These are phyloP conservation scores for Orbilia blumenaviensis DNA, from an alignment of 2,329 filamentous ascomycete species.

Conservation along the genomic window DNA sequence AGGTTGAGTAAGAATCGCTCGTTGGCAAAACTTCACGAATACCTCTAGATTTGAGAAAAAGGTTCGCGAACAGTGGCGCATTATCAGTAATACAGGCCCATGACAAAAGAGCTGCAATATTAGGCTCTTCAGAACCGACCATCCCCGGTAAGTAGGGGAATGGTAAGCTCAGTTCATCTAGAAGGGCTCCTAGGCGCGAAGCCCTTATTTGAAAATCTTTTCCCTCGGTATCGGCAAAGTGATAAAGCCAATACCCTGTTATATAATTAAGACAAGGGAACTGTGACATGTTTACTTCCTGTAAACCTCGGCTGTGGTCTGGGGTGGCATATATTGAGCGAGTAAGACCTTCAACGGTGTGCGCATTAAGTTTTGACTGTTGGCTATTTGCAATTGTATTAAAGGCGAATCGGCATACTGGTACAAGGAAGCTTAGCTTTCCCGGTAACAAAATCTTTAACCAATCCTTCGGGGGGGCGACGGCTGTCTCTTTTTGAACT, in stretches of 20 bases:
- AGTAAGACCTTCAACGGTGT: neutral
- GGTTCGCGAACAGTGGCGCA: neutral
- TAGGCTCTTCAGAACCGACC: neutral
- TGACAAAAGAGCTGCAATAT: neutral
- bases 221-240: neutral
- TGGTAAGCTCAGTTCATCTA: neutral
- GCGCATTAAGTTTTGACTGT: neutral
- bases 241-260: slow-evolving; percentile 4
- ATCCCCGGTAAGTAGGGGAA: slow-evolving; percentile 2
- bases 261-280: slow-evolving; percentile 19
- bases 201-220: neutral
- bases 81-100: slow-evolving; percentile 20
- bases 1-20: neutral
- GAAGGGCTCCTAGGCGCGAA: neutral
- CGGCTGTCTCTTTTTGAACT: neutral
- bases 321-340: neutral
- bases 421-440: neutral
- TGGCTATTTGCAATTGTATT: neutral
- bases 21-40: too few species aligned
- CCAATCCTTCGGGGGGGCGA: neutral
- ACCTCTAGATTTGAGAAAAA: neutral
- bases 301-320: neutral
- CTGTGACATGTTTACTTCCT: neutral
- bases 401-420: neutral
- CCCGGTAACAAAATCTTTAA: neutral